Evolutionary conservation across 352 stramenopile species (phyloP), one percentile per base, ranked within the genome.

Genomic region (Aphanomyces cochlioides): DNA sequence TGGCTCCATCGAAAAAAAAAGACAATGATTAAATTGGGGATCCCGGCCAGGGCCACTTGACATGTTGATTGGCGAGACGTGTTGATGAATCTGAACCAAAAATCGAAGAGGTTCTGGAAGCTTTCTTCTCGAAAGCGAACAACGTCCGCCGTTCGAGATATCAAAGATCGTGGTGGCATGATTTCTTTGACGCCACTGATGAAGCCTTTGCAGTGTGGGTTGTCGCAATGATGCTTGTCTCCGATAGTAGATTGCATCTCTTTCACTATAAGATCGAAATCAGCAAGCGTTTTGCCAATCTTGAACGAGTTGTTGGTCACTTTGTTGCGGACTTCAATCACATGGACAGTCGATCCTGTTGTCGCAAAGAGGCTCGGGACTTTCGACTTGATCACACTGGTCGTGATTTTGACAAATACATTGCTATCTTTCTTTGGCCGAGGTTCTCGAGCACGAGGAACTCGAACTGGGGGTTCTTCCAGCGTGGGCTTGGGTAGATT

Each of bases 1-100:
- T 69, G 50, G 63, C 63, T 37, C 63, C 40, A 39, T 69, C 63
- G 59, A 69, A 69, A n/a, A 69, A n/a, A n/a, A 39, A 69, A 69
- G 12, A 69, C 63, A 39, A 69, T 69, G 50, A 69, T 38, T n/a
- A 7, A 21, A n/a, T 69, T 69, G 12, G 63, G 63, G 17, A 69
- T 36, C 37, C 15, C 21, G 13, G 54, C 63, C 21, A 50, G 34
- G 13, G 63, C 63, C 15, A 19, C 10, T 7, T 5, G 19, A 15
- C 63, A 69, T 13, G 43, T 48, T 17, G 34, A 45, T 10, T 34
- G 10, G 12, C 63, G 47, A 12, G 63, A 69, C 50, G 47, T n/a
- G 50, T 69, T 69, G 63, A 69, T 69, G 38, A 36, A 69, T 37
- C 8, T 12, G 37, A 69, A 50, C 21, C 54, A 34, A 63, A 48